Evolutionary conservation across 73 alveolate genomes (phyloP).

Genomic region (Paramecium caudatum): DNA sequence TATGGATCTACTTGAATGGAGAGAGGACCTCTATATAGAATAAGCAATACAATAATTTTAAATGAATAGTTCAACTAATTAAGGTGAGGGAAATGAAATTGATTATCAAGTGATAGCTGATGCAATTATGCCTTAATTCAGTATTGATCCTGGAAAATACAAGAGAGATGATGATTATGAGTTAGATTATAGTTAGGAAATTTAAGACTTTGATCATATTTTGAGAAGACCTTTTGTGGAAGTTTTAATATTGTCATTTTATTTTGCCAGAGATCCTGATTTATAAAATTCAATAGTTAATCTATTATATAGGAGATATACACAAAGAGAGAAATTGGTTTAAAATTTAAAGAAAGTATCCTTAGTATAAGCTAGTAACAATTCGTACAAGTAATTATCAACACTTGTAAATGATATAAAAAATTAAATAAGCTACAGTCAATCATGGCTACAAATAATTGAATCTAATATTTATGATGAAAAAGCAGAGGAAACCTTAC

Average conservation of each 20-base stretch:
- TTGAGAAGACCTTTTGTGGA: conserved; percentile 73
- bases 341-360: conserved; percentile 56
- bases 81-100: neutral
- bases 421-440: conserved; percentile 63
- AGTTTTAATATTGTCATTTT: conserved; percentile 66
- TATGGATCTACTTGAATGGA: conserved; percentile 16
- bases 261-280: conserved; percentile 75
- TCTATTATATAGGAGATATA: conserved; percentile 43
- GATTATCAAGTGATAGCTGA: neutral
- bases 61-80: too few relatives aligned
- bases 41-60: conserved; percentile 21
- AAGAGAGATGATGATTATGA: neutral
- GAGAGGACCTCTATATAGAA: conserved; percentile 49
- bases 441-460: conserved; percentile 72
- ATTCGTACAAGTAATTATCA: conserved; percentile 58
- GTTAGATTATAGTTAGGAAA: neutral
- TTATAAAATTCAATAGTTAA: conserved; percentile 67
- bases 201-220: conserved; percentile 67
- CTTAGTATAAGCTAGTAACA: conserved; percentile 50
- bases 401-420: conserved; percentile 63
- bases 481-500: conserved; percentile 71
- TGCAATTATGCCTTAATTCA: neutral
- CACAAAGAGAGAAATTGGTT: conserved; percentile 58
- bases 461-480: conserved; percentile 69
- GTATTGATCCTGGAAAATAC: conserved; percentile 25